Percentiles rank a stretch among this genome's conserved stretches.
phyloP scores from a whole-genome alignment of 2,329 filamentous ascomycete genomes.

The Aureobasidium melanogenum region DNA sequence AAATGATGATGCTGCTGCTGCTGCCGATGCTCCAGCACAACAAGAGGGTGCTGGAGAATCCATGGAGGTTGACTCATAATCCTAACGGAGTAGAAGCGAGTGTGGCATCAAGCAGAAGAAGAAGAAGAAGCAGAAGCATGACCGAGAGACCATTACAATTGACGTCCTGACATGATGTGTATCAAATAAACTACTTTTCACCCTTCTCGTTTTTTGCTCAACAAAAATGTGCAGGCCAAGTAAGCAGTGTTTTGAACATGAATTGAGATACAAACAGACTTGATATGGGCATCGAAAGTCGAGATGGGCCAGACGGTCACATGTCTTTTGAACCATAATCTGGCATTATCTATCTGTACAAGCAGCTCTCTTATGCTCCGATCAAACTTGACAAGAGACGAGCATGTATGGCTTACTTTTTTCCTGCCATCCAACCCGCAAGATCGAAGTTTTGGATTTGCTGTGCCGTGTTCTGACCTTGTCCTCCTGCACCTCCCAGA shows the following conservation, averaged over 20 bases:
- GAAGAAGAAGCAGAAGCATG: not conserved
- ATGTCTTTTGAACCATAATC: not conserved
- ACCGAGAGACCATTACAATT: not conserved
- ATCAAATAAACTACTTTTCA: slow-evolving; percentile 1
- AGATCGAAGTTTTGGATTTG: slow-evolving; percentile 57
- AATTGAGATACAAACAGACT: no score
- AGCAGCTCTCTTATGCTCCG: not conserved
- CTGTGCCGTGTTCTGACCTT: slow-evolving; percentile 34
- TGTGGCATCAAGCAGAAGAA: not conserved
- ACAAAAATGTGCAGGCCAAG: not conserved
- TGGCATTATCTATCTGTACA: not conserved
- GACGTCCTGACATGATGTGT: slow-evolving; percentile 10
- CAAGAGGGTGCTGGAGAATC: slow-evolving; percentile 33
- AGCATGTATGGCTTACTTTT: slow-evolving; percentile 16
- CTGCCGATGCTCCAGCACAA: not conserved
- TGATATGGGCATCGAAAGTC: not conserved
- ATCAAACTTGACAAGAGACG: not conserved
- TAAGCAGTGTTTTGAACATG: no score
- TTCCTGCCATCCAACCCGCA: slow-evolving; percentile 59
- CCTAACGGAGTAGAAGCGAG: not conserved
- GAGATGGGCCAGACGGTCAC: no score
- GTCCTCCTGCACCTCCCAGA: slow-evolving; percentile 15
- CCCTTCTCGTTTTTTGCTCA: not conserved
- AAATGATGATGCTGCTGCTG: slow-evolving; percentile 21
- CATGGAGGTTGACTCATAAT: slow-evolving; percentile 46